phyloP scores from a whole-genome alignment of 129 eudicot genomes.

The Ambrosia artemisiifolia region DNA sequence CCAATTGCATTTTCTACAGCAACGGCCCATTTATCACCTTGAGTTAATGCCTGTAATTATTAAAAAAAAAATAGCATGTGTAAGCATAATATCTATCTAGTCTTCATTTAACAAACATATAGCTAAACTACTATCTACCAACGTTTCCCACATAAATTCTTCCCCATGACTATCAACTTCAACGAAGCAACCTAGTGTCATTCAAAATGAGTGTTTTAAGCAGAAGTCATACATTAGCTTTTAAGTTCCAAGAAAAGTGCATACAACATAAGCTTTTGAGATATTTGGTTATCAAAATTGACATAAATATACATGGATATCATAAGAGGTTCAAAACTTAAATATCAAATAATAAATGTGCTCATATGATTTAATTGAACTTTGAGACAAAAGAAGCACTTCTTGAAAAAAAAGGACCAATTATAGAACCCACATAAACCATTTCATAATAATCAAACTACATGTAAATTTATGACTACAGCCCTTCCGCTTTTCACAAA shows the following conservation, averaged over 20 bases:
- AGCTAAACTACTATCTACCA: slow-evolving; percentile 5
- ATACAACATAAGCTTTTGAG: neutral
- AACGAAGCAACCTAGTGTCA: neutral
- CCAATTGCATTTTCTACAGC: slow-evolving; percentile 91
- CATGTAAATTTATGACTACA: too few species aligned
- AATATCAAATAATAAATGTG: neutral
- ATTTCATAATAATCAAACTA: too few species aligned
- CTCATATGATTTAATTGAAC: neutral
- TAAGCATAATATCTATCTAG: slow-evolving; percentile 1
- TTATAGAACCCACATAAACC: neutral
- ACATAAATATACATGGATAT: neutral
- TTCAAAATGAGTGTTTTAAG: neutral
- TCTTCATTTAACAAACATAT: neutral
- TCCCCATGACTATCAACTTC: slow-evolving; percentile 3
- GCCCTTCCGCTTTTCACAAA: too few species aligned
- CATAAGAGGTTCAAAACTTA: neutral
- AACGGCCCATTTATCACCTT: slow-evolving; percentile 74
- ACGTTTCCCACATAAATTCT: neutral
- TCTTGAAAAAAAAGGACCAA: neutral
- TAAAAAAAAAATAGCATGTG: neutral
- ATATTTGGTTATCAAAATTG: neutral
- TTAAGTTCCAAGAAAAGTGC: neutral
- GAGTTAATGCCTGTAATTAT: slow-evolving; percentile 57
- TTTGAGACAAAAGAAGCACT: neutral
- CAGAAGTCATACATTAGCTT: neutral